Conservation (phyloP, 768 basidiomycete genomes). For the Mycena belliarum region DNA sequence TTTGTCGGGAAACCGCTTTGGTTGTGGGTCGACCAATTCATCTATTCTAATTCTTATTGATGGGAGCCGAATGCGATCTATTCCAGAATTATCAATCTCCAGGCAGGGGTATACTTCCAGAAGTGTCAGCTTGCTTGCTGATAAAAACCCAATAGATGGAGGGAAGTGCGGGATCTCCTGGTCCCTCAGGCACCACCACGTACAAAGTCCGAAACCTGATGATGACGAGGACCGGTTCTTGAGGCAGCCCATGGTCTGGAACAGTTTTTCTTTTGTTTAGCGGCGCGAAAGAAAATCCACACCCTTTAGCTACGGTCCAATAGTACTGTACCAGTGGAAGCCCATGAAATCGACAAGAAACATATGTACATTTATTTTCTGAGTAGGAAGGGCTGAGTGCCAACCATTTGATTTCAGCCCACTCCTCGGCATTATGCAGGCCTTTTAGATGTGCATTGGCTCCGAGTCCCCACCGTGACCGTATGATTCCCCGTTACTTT, state of each 20-base stretch:
- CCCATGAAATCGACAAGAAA: too few relatives aligned
- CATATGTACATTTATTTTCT: too few relatives aligned
- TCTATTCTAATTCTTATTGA: background rate
- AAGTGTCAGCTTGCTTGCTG: background rate
- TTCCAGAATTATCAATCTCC: conserved; percentile 43
- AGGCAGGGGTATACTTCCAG: conserved; percentile 27
- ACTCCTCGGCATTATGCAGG: too few relatives aligned
- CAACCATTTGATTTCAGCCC: too few relatives aligned
- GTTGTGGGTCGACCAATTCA: conserved; percentile 37
- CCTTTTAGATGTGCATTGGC: too few relatives aligned
- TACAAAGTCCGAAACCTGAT: conserved; percentile 44
- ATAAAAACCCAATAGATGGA: conserved; percentile 38
- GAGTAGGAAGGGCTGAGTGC: too few relatives aligned
- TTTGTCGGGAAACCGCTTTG: conserved; percentile 43
- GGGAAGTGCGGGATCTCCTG: conserved; percentile 45
- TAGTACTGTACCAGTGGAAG: too few relatives aligned
- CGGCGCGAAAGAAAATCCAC: too few relatives aligned
- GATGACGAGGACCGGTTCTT: conserved; percentile 38
- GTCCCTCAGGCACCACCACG: conserved; percentile 41
- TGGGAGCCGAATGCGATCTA: background rate
- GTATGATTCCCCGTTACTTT: too few relatives aligned
- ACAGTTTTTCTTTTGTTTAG: too few relatives aligned
- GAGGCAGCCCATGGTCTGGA: background rate
- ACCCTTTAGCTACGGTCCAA: too few relatives aligned
- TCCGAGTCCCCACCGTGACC: too few relatives aligned